Base-by-base conservation (phyloP, 2,329 filamentous ascomycete species). In the Pseudogymnoascus verrucosus region DNA sequence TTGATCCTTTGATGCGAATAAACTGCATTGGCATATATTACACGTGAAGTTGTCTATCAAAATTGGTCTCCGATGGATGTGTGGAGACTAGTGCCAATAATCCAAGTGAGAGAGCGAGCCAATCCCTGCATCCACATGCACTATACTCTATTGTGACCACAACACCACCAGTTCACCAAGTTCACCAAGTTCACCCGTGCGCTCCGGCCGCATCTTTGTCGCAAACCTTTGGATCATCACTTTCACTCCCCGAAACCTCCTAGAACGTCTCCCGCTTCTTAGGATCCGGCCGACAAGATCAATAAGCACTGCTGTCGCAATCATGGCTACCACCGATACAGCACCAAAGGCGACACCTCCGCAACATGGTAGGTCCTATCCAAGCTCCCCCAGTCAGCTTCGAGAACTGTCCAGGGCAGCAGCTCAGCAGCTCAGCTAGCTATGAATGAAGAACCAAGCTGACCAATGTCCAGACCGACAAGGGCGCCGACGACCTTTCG, bases 401-500 rank as follows among this genome's bases (percentile, higher is more conserved):
- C 40, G 40, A 44, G 8, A 23, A 14, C 10, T 16, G 19, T 14
- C 19, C 19, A 44, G 6, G 3, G 4, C 3, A 12, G 7, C 10
- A 44, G 19, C 40, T 23, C 19, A 12, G 7, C 4, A 44, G 40
- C 40, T 10, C 11, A 23, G 19, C 16, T 44, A 44, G 40, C 40
- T 44, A 23, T 10, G 10, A 44, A 44, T 44, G 19, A 23, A 23
- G 40, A 23, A 44, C 19, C 19, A 44, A 44, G 40, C 19, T 44
- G 40, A 44, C 40, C 40, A 44, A 14, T 84, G 86, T 69, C 81
- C 87, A 69, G 79, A 79, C 68, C 78, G 82, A 68, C 69, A 77
- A 72, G 84, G 84, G 36, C 89, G 91, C 68, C 88, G 92, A 70
- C 87, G 90, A 67, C 93, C 93, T 23, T 98, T 98, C 74, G 85